A percentile compares a stretch with the other conserved stretches of the same genome.
These are phyloP conservation scores for Talaromyces sp. DNA, from an alignment of 2,329 filamentous ascomycete genomes.

Conservation along the genomic window DNA sequence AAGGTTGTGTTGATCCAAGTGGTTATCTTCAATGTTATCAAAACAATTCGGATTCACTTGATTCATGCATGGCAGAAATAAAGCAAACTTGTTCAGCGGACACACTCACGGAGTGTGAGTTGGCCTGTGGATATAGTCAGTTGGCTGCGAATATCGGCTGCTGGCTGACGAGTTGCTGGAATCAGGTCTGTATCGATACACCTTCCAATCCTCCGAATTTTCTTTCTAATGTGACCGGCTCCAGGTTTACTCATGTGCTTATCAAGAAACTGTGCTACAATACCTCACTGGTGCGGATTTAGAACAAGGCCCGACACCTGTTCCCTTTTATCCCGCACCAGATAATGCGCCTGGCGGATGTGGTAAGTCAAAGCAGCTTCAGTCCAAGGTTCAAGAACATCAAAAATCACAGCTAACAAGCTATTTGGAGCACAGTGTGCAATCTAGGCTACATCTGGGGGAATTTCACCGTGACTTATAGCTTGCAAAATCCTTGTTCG, in stretches of 20 bases:
- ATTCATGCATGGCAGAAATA: not conserved
- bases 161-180: conserved; percentile 1
- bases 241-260: conserved; percentile 1
- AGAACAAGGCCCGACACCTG: not conserved
- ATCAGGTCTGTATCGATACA: not conserved
- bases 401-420: not conserved
- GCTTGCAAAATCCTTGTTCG: not conserved
- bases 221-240: not conserved
- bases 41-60: conserved; percentile 14
- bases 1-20: conserved; percentile 21
- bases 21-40: conserved; percentile 22
- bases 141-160: not conserved
- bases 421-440: not conserved
- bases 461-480: not conserved
- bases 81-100: not conserved
- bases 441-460: not conserved
- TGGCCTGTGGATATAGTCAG: not conserved
- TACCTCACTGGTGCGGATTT: not conserved
- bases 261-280: not conserved
- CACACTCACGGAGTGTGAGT: not conserved
- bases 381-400: not conserved
- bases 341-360: conserved; percentile 3
- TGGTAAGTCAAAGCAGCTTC: not conserved
- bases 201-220: not conserved
- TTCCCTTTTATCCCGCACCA: conserved; percentile 1